These are phyloP conservation scores for Wickerhamiella azyma DNA, from an alignment of 805 yeast genomes.

Conservation along the genomic window DNA sequence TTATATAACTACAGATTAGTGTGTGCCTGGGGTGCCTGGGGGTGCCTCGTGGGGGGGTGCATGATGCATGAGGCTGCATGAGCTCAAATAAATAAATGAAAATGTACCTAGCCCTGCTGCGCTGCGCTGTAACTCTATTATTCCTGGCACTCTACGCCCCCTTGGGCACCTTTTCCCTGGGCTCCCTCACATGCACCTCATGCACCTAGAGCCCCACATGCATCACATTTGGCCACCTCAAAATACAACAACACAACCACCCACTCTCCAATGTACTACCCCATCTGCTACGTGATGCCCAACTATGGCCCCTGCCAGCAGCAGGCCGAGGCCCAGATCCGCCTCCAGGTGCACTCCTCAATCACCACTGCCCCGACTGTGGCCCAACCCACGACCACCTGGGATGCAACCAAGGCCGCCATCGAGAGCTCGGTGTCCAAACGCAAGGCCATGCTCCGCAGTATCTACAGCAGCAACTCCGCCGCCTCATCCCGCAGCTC, in stretches of 20 bases:
- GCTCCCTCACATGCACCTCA: too few species aligned
- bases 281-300: not conserved
- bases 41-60: too few species aligned
- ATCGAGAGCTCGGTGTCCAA: not conserved
- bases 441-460: not conserved
- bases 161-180: too few species aligned
- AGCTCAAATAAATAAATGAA: too few species aligned
- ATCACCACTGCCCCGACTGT: not conserved
- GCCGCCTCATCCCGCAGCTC: not conserved
- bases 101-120: too few species aligned
- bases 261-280: not conserved
- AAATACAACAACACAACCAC: not conserved
- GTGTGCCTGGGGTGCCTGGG: too few species aligned
- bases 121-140: too few species aligned
- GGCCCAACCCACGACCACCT: too few species aligned
- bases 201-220: too few species aligned
- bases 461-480: not conserved
- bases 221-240: too few species aligned
- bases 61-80: too few species aligned
- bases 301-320: not conserved
- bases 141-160: too few species aligned
- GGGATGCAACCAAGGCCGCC: not conserved
- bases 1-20: not conserved
- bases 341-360: not conserved
- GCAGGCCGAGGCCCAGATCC: not conserved